Base-by-base conservation (phyloP, 2,329 filamentous ascomycete genomes). In the Hymenoscyphus occultus region DNA sequence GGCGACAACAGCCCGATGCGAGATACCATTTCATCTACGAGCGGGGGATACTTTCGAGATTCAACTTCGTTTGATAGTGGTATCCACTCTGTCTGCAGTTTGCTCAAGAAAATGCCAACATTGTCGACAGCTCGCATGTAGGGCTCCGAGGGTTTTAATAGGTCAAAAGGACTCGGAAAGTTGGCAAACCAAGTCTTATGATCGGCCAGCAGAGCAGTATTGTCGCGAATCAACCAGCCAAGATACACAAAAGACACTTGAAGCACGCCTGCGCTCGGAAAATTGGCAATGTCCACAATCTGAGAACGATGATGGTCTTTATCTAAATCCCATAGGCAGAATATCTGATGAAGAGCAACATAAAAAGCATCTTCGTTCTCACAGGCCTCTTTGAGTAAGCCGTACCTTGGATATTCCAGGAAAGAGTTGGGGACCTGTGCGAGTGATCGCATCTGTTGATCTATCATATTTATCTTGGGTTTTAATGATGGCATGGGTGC, bases 311-410 rank as follows among this genome's bases (percentile, higher is more conserved):
- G 7, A 16, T 63, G 45, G 39, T 59, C 69, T 45, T 70, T 60
- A 14, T 61, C 61, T 22, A 66, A 39, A 64, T 74, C 81, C 81
- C 83, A 85, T 22, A 83, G 72, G 72, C 87, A 90, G 74, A 86
- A 88, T 1, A 89, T 65, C 72, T 91, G 88, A 72, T 91, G 89
- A 13, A 90, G 73, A 5, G 82, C 79, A 60, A 92, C 70, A 72
- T 89, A 93, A 72, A 90, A 85, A 58, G 79, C 67, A 73, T 93
- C 90, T 4, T 81, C 75, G 0, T 73, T 70, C 1, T 67, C 56
- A 68, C 86, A 89, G 1, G 90, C 89, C 31, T 84, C 78, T 32
- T 69, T 72, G 13, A 93, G 77, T 7, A 90, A 79, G n/a, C 74
- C 68, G 40, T 86, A 78, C 39, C 89, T 81, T 31, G 78, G 78